Evolutionary conservation across 495 filamentous ascomycete species (phyloP).

Genomic region (Rostrohypoxylon terebratum): DNA sequence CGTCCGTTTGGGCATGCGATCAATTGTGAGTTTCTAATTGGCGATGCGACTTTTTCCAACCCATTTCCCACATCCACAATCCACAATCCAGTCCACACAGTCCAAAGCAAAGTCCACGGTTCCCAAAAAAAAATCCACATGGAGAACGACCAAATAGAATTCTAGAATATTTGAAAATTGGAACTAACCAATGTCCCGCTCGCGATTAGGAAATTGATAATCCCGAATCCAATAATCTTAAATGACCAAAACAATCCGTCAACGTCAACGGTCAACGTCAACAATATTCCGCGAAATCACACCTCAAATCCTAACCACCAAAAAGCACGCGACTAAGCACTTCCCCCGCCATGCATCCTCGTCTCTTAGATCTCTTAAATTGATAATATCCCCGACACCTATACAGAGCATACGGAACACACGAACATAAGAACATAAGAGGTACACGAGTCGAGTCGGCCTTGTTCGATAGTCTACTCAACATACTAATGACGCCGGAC

Average conservation of each 20-base stretch:
- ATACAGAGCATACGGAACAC: not conserved
- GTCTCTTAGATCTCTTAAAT: slow-evolving; percentile 9
- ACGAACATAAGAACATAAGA: not conserved
- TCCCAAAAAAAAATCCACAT: too few species aligned
- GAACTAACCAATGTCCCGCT: slow-evolving; percentile 19
- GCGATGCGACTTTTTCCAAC: slow-evolving; percentile 17
- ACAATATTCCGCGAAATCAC: slow-evolving; percentile 23
- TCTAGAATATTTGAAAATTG: not conserved
- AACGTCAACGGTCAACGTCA: not conserved
- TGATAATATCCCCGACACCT: slow-evolving; percentile 32
- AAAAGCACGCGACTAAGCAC: slow-evolving; percentile 37
- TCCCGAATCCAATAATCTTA: not conserved
- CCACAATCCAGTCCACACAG: not conserved
- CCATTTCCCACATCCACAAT: slow-evolving; percentile 3
- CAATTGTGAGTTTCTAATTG: slow-evolving; percentile 31
- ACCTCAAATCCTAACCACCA: not conserved
- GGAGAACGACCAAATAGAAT: too few species aligned
- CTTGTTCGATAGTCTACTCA: slow-evolving; percentile 9
- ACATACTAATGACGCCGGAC: slow-evolving; percentile 32
- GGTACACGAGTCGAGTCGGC: slow-evolving; percentile 30
- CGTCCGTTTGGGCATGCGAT: slow-evolving; percentile 8
- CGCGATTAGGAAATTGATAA: slow-evolving; percentile 8
- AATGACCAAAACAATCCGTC: slow-evolving; percentile 16
- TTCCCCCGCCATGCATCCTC: slow-evolving; percentile 36
- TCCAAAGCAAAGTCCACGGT: not conserved